Base-by-base conservation (phyloP, 495 filamentous ascomycete species). In the Jackrogersella minutella region DNA sequence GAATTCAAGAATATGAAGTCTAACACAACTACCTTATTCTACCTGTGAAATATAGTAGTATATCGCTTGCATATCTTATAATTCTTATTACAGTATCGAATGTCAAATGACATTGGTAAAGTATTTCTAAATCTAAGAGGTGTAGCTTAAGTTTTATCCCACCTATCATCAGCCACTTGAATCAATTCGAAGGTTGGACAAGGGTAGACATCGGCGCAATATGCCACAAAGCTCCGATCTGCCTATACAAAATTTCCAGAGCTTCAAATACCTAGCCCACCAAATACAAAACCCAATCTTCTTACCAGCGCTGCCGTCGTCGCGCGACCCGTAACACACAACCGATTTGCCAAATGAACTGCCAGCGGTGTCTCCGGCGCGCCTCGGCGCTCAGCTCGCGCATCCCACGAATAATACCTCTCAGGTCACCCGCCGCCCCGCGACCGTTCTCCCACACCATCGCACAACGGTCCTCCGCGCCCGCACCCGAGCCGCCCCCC, bases 241-340 rank as follows among this genome's bases (percentile, higher is more conserved):
- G 46, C 54, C 76, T 73, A 59, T 78, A 79, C 71, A 81, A 81
- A 80, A 80, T 80, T 82, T 81, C 76, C 26, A 30, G 66, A 74
- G 66, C 68, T 74, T 64, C 58, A 63, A 57, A 40, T 30, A 44
- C 34, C 41, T 24, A 21, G 30, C 11, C 21, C 39, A 41, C 55
- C 17, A n/a, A 53, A 44, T 22, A 16, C 50, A 17, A 61, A 16
- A 16, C 16, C 44, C 14, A n/a, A n/a, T n/a, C n/a, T n/a, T n/a
- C n/a, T n/a, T n/a, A n/a, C n/a, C n/a, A n/a, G n/a, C n/a, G n/a
- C n/a, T n/a, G n/a, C n/a, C n/a, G n/a, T 30, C 24, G 5, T 47
- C 19, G 36, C 44, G 14, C 39, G 36, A 28, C 17, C 21, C 14
- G 9, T 11, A 31, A 37, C 14, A n/a, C 14, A 54, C 16, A n/a